Evolutionary conservation across 2,329 filamentous ascomycete genomes (phyloP), one percentile per base, ranked within the genome.

Genomic region (Xylaria sp.): DNA sequence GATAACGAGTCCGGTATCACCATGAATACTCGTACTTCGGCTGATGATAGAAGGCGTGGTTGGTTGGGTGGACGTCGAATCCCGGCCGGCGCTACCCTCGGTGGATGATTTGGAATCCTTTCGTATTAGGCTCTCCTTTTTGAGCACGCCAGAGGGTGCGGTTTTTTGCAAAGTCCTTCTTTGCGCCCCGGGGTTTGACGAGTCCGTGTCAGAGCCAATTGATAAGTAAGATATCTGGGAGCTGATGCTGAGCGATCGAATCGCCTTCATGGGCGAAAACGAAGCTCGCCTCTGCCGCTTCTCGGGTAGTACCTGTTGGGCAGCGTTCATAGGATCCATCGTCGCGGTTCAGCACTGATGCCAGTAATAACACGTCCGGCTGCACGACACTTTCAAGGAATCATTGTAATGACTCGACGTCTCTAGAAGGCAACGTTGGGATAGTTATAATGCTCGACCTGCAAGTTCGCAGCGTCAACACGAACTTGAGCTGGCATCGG

Each of bases 221-320:
- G 73, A 74, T 27, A 65, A 45, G 17, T 71, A 66, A 36, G 77
- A 77, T 45, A 74, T 66, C 59, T 78, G 76, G 2, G 77, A 78
- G 67, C 73, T 74, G 65, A 78, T 75, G 68, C 77, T 79, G 9
- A 78, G 71, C 19, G 74, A 77, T 32, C 76, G 73, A 42, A 79
- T 74, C 21, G 76, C 76, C 59, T 75, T 78, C 30, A 77, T 73
- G 21, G 76, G 71, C 48, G 74, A 75, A 67, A 79, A 77, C 11
- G 77, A 79, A 19, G 73, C 65, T 14, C 76, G 73, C 55, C 75
- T 73, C 53, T 75, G 74, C 7, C 72, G 64, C 61, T 72, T 75
- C 14, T 71, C 69, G 17, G 69, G 32, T 7, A 71, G 47, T 19
- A 73, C 64, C 36, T 71, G 72, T 64, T 69, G 74, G 45, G 73